Conservation (phyloP, 768 basidiomycete species). For the Lactifluus pinguis region DNA sequence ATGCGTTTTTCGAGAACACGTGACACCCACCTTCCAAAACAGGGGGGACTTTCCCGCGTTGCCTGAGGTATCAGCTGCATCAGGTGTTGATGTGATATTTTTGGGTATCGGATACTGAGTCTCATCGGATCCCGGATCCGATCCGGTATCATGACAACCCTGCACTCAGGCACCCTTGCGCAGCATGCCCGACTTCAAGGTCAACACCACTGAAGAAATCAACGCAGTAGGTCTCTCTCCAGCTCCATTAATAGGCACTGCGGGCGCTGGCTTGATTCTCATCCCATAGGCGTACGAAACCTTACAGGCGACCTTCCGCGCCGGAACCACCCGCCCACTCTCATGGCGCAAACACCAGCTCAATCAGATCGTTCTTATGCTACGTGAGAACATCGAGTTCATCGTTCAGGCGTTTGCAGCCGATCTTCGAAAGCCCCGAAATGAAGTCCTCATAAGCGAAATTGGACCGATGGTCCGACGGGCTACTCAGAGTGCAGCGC, state of each 20-base stretch:
- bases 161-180: not conserved
- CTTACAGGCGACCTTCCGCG: constrained; percentile 39
- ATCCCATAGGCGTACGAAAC: constrained; percentile 3
- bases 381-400: constrained; percentile 51
- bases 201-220: constrained; percentile 5
- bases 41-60: too few species aligned
- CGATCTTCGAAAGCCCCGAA: constrained; percentile 23
- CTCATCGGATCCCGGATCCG: too few species aligned
- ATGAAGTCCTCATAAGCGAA: constrained; percentile 31
- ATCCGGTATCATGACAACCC: too few species aligned
- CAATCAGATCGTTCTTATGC: constrained; percentile 48
- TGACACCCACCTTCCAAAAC: too few species aligned
- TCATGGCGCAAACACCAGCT: constrained; percentile 59
- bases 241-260: not conserved
- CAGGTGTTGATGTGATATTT: too few species aligned
- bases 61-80: too few species aligned
- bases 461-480: constrained; percentile 31
- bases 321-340: constrained; percentile 54
- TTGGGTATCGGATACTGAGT: too few species aligned
- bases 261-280: not conserved
- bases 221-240: not conserved
- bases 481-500: constrained; percentile 26
- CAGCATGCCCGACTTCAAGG: constrained; percentile 6
- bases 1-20: too few species aligned
- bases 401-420: constrained; percentile 37